Base-by-base conservation (phyloP, 371 early-diverging fungal species). In the Gilbertella persicaria region DNA sequence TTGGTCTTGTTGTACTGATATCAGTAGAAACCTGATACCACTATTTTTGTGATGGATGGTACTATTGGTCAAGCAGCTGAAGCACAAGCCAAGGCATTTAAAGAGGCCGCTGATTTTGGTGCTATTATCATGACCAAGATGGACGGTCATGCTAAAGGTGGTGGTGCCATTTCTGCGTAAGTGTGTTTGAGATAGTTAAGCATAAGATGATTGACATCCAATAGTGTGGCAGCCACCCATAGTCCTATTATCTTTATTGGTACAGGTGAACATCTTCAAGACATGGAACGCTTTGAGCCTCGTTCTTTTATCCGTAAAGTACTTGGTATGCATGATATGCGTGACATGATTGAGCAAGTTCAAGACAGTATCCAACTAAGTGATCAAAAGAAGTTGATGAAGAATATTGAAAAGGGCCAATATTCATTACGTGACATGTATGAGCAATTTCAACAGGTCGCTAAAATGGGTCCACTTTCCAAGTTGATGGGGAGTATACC, bases 21-120 rank as follows among this genome's bases (percentile, higher is more conserved):
- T 17, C 14, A 12, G 8, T 54, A 84, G 85, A 70, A 83, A 53
- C 99, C 99, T 3, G 88, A 96, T 67, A 90, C 95, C 57, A 89
- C 92, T 12, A 92, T 99, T 39, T 99, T 99, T 82, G 98, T 99
- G 14, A 96, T 99, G 98, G 99, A 99, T 73, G 99, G 98, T 47
- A 95, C 99, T 0, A 99, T 99, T 64, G 99, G 99, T 62, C 99
- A 99, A 79, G 95, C 98, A 13, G 99, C 99, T 4, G 99, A 99
- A 58, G 73, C 83, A 42, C 99, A 99, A 76, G 98, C 99, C 6
- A 73, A 83, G 45, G 98, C 97, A 24, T 99, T 99, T 68, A 93
- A 94, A 58, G 91, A 95, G 61, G 91, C 95, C 6, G 96, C 98
- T n/a, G 84, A 93, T 58, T 89, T 99, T 45, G 99, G 99, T 47